Conservation (phyloP, 495 filamentous ascomycete genomes). For the Penicillium cataractarum region DNA sequence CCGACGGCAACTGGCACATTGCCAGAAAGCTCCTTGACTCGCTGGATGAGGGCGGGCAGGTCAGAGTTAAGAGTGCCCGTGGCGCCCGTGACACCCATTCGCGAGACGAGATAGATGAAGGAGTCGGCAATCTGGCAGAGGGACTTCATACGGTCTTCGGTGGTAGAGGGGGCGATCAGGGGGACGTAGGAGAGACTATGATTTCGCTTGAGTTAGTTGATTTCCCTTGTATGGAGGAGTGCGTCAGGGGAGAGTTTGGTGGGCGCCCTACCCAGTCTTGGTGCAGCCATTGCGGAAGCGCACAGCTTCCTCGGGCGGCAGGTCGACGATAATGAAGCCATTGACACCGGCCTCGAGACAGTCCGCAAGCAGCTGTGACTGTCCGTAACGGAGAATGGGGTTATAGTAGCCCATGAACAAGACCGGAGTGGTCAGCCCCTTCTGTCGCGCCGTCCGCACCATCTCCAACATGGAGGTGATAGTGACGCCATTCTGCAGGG, state of each 20-base stretch:
- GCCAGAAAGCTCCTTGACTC: slow-evolving; percentile 92
- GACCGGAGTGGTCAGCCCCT: slow-evolving; percentile 77
- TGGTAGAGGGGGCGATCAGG: slow-evolving; percentile 90
- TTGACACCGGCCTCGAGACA: slow-evolving; percentile 86
- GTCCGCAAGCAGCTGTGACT: slow-evolving; percentile 82
- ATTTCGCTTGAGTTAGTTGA: neutral
- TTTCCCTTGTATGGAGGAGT: neutral
- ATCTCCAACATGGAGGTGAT: slow-evolving; percentile 75
- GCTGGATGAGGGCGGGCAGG: slow-evolving; percentile 75
- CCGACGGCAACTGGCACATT: slow-evolving; percentile 88
- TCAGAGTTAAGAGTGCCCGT: slow-evolving; percentile 77
- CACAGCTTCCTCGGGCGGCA: slow-evolving; percentile 95
- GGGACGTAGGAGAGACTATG: slow-evolving; percentile 87
- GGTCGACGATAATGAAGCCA: slow-evolving; percentile 95
- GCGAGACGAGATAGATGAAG: slow-evolving; percentile 97
- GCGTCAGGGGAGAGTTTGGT: neutral
- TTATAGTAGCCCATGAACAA: slow-evolving; percentile 99
- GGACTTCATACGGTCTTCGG: slow-evolving; percentile 86
- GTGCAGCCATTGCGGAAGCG: slow-evolving; percentile 85
- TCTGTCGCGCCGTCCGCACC: slow-evolving; percentile 72
- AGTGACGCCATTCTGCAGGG: slow-evolving; percentile 85
- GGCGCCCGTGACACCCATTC: slow-evolving; percentile 96
- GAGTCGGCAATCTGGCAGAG: slow-evolving; percentile 96
- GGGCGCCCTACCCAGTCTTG: slow-evolving; percentile 57
- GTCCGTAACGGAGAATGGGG: slow-evolving; percentile 88